A percentile compares a stretch with the other conserved stretches of the same genome.
phyloP scores from a whole-genome alignment of 129 eudicot genomes.

The Silybum marianum region DNA sequence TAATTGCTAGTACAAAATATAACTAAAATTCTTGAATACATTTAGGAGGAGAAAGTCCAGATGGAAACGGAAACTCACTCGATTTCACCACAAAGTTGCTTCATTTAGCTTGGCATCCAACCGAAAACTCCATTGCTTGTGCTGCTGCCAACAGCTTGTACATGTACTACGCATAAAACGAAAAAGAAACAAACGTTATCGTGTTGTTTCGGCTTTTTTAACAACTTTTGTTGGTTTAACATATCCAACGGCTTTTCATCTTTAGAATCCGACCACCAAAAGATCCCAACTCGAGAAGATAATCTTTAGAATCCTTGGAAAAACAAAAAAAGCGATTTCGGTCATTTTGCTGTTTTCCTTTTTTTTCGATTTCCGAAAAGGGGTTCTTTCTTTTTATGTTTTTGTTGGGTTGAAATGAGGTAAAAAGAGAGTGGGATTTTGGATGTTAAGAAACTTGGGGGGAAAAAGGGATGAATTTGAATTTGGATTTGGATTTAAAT shows the following conservation, averaged over 20 bases:
- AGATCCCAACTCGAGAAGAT: slow-evolving; percentile 27
- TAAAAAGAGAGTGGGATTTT: slow-evolving; percentile 39
- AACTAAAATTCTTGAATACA: background rate
- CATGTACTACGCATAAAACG: slow-evolving; percentile 86
- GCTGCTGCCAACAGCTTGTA: slow-evolving; percentile 99
- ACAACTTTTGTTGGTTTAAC: slow-evolving; percentile 21
- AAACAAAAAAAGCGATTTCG: background rate
- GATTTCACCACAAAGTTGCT: slow-evolving; percentile 98
- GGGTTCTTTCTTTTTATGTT: slow-evolving; percentile 19
- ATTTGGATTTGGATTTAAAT: slow-evolving; percentile 24
- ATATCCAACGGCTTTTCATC: background rate
- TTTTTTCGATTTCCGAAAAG: slow-evolving; percentile 23
- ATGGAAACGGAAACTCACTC: slow-evolving; percentile 81
- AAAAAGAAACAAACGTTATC: background rate
- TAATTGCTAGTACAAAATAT: background rate
- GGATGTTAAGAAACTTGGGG: slow-evolving; percentile 42
- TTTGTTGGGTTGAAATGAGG: slow-evolving; percentile 52
- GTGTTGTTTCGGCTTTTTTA: background rate
- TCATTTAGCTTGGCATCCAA: slow-evolving; percentile 98
- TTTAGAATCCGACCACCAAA: slow-evolving; percentile 30
- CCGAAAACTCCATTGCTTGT: slow-evolving; percentile 95
- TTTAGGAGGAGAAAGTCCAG: slow-evolving; percentile 75
- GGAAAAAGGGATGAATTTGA: slow-evolving; percentile 23
- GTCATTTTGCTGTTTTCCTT: background rate
- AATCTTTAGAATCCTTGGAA: slow-evolving; percentile 4